Base-by-base conservation (phyloP, 2,329 filamentous ascomycete genomes). In the Penicillium sp. region DNA sequence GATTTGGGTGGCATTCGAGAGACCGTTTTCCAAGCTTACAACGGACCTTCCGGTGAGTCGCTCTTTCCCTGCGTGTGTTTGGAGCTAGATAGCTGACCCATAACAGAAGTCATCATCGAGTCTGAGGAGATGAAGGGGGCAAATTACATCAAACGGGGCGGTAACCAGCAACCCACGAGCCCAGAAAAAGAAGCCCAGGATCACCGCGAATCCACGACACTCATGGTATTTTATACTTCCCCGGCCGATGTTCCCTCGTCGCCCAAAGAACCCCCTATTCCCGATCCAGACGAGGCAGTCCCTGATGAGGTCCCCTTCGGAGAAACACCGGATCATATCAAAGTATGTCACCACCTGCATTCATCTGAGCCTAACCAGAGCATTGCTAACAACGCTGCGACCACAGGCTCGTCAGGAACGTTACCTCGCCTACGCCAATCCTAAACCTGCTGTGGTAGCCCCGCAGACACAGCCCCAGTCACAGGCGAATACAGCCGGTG, bases 1-100 rank as follows among this genome's bases (percentile, higher is more conserved):
- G 80, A 83, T 18, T 77, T 81, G 9, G 64, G 68, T 19, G 66
- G 66, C 6, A 54, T 65, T 15, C 65, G 68, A 2, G 73, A 74
- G 36, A 67, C 67, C 25, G 60, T 58, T 13, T 48, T 68, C 33
- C 48, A 60, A 31, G 57, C 64, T 30, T 72, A 68, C 45, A 48
- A 41, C 23, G 39, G 34, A 23, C 56, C 60, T 4, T 58, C 58
- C 20, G 52, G 65, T 70, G 66, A 41, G 63, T 63, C 35, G 40
- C 9, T 41, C 8, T 23, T 23, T 11, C 25, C 13, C 3, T 11
- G 7, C 19, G 27, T 6, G 15, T 17, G 1, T 14, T 32, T 37
- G 37, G 28, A 53, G 34, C 14, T 9, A 15, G 9, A 20, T 7
- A 4, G n/a, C 37, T 45, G 20, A 41, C 21, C 14, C 8, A n/a